Conservation (phyloP, 2,329 filamentous ascomycete species). For the Grosmannia penicillata region DNA sequence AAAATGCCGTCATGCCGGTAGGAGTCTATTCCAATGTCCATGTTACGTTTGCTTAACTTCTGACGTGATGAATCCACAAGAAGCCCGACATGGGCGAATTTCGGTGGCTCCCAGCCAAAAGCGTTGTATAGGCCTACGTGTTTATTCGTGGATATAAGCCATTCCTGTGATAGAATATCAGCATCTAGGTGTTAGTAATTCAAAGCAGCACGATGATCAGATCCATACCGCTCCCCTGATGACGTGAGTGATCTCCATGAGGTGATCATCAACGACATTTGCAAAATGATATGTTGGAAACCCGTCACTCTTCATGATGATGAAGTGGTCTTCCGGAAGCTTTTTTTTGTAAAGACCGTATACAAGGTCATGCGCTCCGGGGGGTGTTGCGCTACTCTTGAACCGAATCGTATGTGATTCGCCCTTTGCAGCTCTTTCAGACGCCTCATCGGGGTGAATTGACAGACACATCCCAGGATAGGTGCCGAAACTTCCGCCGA, state of each 20-base stretch:
- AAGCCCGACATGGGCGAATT: constrained; percentile 70
- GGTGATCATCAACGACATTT: constrained; percentile 90
- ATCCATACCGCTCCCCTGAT: constrained; percentile 62
- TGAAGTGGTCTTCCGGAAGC: constrained; percentile 58
- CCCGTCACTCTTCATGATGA: constrained; percentile 82
- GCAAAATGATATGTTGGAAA: constrained; percentile 94
- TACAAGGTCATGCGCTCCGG: constrained; percentile 60
- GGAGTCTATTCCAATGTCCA: constrained; percentile 32
- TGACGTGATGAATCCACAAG: constrained; percentile 53
- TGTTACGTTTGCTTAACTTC: constrained; percentile 78
- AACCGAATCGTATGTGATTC: constrained; percentile 69
- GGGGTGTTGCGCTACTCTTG: constrained; percentile 45
- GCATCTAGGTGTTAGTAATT: not conserved
- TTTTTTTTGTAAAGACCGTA: constrained; percentile 53
- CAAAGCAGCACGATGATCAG: not conserved
- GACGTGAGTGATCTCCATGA: constrained; percentile 93
- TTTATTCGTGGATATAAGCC: constrained; percentile 84
- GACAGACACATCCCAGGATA: constrained; percentile 54
- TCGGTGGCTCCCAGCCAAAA: constrained; percentile 57
- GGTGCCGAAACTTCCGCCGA: constrained; percentile 28
- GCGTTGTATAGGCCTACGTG: constrained; percentile 58
- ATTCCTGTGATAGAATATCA: constrained; percentile 44
- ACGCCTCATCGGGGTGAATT: constrained; percentile 52
- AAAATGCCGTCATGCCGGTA: constrained; percentile 32
- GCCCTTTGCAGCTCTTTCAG: constrained; percentile 50